phyloP scores from a whole-genome alignment of 208 protist species.

The Wallacemonas sp. region DNA sequence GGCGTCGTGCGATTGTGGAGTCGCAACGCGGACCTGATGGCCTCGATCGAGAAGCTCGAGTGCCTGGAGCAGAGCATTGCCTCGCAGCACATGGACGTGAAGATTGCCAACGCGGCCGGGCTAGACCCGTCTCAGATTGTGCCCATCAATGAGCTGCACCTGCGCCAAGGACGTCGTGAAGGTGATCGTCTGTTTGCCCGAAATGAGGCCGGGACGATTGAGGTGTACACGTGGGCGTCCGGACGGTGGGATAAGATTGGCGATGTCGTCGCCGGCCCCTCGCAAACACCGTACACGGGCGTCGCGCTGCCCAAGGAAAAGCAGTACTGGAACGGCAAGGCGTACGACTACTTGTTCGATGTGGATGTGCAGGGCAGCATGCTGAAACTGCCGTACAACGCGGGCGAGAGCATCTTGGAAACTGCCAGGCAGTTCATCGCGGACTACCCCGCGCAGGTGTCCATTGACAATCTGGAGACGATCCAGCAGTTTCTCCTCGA shows the following conservation, averaged over 20 bases:
- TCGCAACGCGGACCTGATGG: slow-evolving; percentile 43
- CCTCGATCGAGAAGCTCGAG: slow-evolving; percentile 64
- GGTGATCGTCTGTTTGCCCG: slow-evolving; percentile 68
- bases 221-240: slow-evolving; percentile 77
- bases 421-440: slow-evolving; percentile 91
- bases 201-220: slow-evolving; percentile 55
- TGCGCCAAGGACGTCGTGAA: slow-evolving; percentile 36
- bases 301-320: slow-evolving; percentile 47
- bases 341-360: slow-evolving; percentile 96
- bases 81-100: slow-evolving; percentile 65
- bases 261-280: slow-evolving; percentile 84
- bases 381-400: slow-evolving; percentile 93
- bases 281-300: slow-evolving; percentile 39
- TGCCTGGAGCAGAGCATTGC: slow-evolving; percentile 51
- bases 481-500: slow-evolving; percentile 92
- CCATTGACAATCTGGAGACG: slow-evolving; percentile 87
- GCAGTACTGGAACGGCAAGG: slow-evolving; percentile 76
- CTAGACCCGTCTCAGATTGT: slow-evolving; percentile 37
- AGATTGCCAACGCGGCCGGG: slow-evolving; percentile 27
- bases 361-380: slow-evolving; percentile 86
- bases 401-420: slow-evolving; percentile 81
- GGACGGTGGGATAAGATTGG: slow-evolving; percentile 91
- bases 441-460: slow-evolving; percentile 76
- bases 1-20: slow-evolving; percentile 91
- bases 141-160: slow-evolving; percentile 49